Base-by-base conservation (phyloP, 257 asterid species). In the Fraxinus excelsior region DNA sequence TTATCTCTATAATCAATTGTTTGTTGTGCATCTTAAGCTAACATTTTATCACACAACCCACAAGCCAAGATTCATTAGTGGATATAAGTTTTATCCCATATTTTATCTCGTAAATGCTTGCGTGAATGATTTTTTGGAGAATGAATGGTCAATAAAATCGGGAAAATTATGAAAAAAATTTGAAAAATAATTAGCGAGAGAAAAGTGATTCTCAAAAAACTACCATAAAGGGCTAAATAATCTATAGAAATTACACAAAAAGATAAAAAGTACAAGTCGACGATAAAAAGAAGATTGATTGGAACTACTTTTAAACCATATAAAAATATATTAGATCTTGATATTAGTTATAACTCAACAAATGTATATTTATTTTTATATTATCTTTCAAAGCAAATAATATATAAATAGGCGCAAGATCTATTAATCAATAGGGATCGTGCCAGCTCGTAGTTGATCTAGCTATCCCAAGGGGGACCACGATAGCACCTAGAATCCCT, bases 31-130 rank as follows among this genome's bases (percentile, higher is more conserved):
- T 53, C 25, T 37, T 38, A 70, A 9, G 58, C 49, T 49, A 44
- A 38, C 37, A 70, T 70, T 70, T 70, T 37, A 38, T 38, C 42
- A 16, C 76, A 51, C 18, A 51, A 9, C 44, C 29, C 76, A 72
- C 29, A 9, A 21, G 60, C 25, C 66, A 72, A 72, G 76, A 49
- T 31, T 72, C 58, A 72, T 23, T 34, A 32, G 16, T 32, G 14
- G 21, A 51, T 34, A 35, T 25, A 62, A 74, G 71, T 74, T 62
- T 62, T 5, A 62, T 32, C 26, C 26, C 72, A 64, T 16, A 6
- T 7, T 37, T 37, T 7, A 7, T 37, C 2, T 7, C 11, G 10
- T 6, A 37, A 37, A 7, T 37, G 40, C 40, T 7, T 7, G 40
- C 7, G 42, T 37, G 49, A 42, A 40, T 40, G 3, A 40, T 40